Evolutionary conservation across 2,329 filamentous ascomycete genomes (phyloP).

Genomic region (Cladosporium sp.): DNA sequence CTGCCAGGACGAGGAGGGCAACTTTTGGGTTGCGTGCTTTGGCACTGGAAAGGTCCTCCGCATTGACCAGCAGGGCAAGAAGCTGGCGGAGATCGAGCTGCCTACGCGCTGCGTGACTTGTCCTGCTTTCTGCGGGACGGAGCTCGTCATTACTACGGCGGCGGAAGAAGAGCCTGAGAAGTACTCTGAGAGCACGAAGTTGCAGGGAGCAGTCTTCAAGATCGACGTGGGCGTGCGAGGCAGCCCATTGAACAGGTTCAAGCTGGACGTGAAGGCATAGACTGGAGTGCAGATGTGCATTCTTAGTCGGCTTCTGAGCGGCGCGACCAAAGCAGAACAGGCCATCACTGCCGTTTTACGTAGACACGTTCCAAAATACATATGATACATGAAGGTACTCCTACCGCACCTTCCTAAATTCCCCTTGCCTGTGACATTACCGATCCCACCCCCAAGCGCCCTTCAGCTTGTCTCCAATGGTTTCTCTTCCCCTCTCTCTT

Average conservation of each 20-base stretch:
- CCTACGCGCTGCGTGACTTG: too few species aligned
- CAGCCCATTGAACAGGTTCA: constrained; percentile 60
- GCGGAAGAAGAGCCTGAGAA: too few species aligned
- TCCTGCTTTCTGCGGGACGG: too few species aligned
- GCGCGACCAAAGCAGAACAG: background rate
- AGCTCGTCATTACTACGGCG: too few species aligned
- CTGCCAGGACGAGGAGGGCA: too few species aligned
- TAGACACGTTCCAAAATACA: constrained; percentile 6
- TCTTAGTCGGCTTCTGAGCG: background rate
- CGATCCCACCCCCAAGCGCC: constrained; percentile 29
- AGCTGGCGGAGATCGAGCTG: too few species aligned
- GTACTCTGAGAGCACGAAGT: constrained; percentile 50
- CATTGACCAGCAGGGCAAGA: too few species aligned
- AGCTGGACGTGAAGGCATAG: constrained; percentile 30
- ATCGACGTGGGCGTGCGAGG: constrained; percentile 73
- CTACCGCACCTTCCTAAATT: too few species aligned
- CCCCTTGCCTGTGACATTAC: background rate
- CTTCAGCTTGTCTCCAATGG: constrained; percentile 39
- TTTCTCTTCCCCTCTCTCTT: constrained; percentile 51
- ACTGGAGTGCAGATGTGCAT: background rate
- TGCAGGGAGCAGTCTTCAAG: constrained; percentile 69
- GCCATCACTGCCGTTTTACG: background rate
- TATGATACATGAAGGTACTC: constrained; percentile 1
- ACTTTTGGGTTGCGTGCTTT: too few species aligned
- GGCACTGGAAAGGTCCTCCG: too few species aligned